phyloP scores from a whole-genome alignment of 2,329 filamentous ascomycete species.

The Metarhizium sp. region DNA sequence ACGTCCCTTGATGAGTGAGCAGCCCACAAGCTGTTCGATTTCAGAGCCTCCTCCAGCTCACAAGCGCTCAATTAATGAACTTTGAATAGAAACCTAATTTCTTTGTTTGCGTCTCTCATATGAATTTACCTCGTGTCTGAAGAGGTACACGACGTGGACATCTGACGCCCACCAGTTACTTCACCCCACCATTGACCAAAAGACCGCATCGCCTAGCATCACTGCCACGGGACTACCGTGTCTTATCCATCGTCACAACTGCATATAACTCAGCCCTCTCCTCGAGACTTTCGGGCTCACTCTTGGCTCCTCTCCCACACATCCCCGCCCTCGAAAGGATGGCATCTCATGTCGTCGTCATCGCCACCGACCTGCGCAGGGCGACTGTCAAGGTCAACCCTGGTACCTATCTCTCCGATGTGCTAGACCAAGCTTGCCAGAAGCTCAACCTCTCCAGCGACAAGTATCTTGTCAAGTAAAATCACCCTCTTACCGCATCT shows the following conservation, averaged over 20 bases:
- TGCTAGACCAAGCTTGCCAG: constrained; percentile 77
- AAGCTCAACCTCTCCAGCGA: constrained; percentile 67
- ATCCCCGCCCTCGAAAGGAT: constrained; percentile 35
- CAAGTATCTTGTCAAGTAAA: constrained; percentile 73
- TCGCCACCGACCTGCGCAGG: constrained; percentile 69
- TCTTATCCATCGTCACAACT: not conserved
- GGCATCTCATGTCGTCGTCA: constrained; percentile 82
- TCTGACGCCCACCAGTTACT: too few species aligned
- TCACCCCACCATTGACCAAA: too few species aligned
- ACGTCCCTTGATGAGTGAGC: too few species aligned
- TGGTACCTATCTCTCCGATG: constrained; percentile 70
- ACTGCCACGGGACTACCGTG: not conserved
- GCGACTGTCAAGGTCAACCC: constrained; percentile 77
- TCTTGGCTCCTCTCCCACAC: not conserved
- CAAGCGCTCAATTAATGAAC: too few species aligned
- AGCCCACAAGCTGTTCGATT: too few species aligned
- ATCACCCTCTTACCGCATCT: not conserved
- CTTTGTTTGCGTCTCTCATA: too few species aligned
- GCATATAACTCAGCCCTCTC: not conserved
- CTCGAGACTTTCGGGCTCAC: not conserved
- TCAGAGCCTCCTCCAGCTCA: too few species aligned
- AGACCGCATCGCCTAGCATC: not conserved
- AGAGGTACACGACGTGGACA: too few species aligned
- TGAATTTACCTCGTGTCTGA: too few species aligned
- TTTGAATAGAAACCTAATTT: too few species aligned